Evolutionary conservation across 78 protist species (phyloP), one percentile per base, ranked within the genome.

Genomic region (Dictyostelium intermedium): DNA sequence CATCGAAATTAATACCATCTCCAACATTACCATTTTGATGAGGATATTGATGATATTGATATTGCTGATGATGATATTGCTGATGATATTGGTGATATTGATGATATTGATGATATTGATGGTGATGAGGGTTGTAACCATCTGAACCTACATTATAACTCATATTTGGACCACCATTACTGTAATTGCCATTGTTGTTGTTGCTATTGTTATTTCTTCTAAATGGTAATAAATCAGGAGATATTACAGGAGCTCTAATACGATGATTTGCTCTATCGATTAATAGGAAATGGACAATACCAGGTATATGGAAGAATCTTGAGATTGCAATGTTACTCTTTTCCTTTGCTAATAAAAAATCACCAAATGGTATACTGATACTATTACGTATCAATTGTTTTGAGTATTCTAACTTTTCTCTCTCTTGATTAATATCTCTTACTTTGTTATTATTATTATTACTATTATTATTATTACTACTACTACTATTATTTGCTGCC

Each of bases 291-390:
- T 89, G 94, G 9, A 89, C 94, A 3, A 89, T 20, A 23, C 94
- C 94, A n/a, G 94, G 94, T 11, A 89, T 89, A 41, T 89, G 94
- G n/a, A 20, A 53, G 66, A 78, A 87, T 69, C 85, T 37, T 3
- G 79, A 63, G 30, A 63, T 43, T 18, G 35, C 94, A 3, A 80
- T 20, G 50, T 89, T 89, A 18, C 72, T 69, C 69, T 53, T 60
- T 30, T 89, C 94, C 30, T 89, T 89, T 20, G 82, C 45, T 3
- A 80, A 32, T 27, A 89, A 66, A 50, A 89, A 89, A 3, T 30
- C 11, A 61, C 82, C 87, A 41, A 41, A 70, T 25, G 11, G 79
- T n/a, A 79, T 80, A 50, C 83, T 80, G 8, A 89, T 50, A 18
- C n/a, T 63, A 8, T 89, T 78, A n/a, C 82, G 73, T 8, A 89